Evolutionary conservation across 2,329 filamentous ascomycete genomes (phyloP), one percentile per base, ranked within the genome.

Genomic region (Aspergillus tamarii): DNA sequence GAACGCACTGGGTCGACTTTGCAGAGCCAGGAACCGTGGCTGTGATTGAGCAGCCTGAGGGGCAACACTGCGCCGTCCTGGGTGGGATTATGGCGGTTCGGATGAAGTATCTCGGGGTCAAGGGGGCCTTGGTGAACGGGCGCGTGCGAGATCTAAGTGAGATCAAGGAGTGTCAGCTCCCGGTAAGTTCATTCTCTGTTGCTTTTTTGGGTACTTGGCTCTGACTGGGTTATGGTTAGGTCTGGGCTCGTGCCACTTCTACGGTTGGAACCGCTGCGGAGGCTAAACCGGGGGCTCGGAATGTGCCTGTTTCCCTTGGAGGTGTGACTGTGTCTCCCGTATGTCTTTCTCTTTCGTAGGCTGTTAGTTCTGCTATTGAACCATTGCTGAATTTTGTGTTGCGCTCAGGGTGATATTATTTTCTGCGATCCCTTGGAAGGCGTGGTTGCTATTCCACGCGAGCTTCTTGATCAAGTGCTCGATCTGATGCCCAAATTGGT

Each of bases 41-140:
- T 4, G 79, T 93, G 4, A 83, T 93, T 63, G 85, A 87, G 65
- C 90, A 93, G 70, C 89, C 90, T 0, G 71, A 80, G 0, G 83
- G 82, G 0, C 89, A 92, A 73, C 84, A 83, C 58, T 92, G 91
- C 76, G 91, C 91, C 7, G 84, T 91, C 9, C 84, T 91, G 7
- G 91, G 91, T n/a, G 91, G 91, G 21, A 91, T 93, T 67, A 91
- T 93, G 85, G 91, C 89, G 6, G 80, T 85, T 34, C 83, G 91
- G 23, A 90, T 93, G 84, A 87, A 88, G 70, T 74, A 84, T 16
- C 81, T 89, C 12, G 85, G 86, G 16, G 86, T 85, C 21, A 81
- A 82, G 67, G 89, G 84, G 3, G 84, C 90, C 12, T 78, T 93
- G n/a, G 88, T 92, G 9, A 84, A 87, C 68, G 91, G 91, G 1